Base-by-base conservation (phyloP, 805 yeast genomes). In the Lachancea meyersii region DNA sequence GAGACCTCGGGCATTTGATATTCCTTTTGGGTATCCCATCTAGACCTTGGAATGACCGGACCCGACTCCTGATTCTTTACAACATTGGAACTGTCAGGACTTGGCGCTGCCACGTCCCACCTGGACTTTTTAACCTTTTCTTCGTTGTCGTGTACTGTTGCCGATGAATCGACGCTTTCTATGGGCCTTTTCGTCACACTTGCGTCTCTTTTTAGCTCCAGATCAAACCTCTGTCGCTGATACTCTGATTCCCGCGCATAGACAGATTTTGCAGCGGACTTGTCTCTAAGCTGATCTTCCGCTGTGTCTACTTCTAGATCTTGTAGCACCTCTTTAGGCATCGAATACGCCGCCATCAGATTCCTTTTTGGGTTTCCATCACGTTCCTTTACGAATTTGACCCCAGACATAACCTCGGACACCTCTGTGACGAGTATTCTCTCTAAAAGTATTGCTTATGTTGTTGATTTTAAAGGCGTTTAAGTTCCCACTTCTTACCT, bases 1-100 rank as follows among this genome's bases (percentile, higher is more conserved):
- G 68, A 67, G 14, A 62, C 72, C 18, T 77, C 79, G 0, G 86
- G 86, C 24, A 80, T 71, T 48, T 67, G 61, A 48, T 75, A 82
- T 0, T 73, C 67, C 16, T 55, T 62, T 17, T 50, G 55, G 2
- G 58, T 51, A 39, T 66, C 71, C 63, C 67, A 61, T 43, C 65
- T 53, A 5, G 64, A 47, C 35, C 52, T 57, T 40, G 50, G 57
- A 38, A 34, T 39, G 33, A 43, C 37, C 6, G 38, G 23, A 11
- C 34, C 19, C 28, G 19, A 16, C 8, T 18, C 18, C 19, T 26
- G 22, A 5, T n/a, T 4, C 6, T 13, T 20, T 6, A 23, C n/a
- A 13, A 5, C 6, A 14, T 16, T 18, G 22, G 13, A 11, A 4
- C 14, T 22, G 18, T 22, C 20, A 14, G 14, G n/a, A 11, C 14